phyloP scores from a whole-genome alignment of 768 basidiomycete species.

The Termitomyces sp. region DNA sequence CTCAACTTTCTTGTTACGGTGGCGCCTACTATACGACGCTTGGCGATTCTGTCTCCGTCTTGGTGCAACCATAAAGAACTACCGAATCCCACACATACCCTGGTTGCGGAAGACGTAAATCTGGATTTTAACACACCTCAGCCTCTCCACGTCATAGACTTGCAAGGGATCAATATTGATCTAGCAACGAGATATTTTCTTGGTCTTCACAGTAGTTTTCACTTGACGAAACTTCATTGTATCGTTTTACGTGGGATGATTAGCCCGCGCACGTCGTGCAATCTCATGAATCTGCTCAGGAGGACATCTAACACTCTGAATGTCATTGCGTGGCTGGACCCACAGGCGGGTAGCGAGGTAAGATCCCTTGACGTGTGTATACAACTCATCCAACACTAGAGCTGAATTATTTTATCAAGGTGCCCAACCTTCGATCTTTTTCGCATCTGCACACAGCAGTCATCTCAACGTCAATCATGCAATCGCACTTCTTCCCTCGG shows the following conservation, averaged over 20 bases:
- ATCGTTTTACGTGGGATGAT: not conserved
- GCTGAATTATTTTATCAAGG: too few species aligned
- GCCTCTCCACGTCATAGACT: not conserved
- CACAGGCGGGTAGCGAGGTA: too few species aligned
- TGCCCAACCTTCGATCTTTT: too few species aligned
- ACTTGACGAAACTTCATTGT: not conserved
- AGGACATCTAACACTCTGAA: too few species aligned
- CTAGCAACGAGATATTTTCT: not conserved
- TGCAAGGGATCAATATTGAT: not conserved
- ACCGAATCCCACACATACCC: not conserved
- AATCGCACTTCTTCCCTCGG: too few species aligned
- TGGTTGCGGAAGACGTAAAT: not conserved
- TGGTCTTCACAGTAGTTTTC: not conserved
- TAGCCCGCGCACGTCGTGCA: too few species aligned
- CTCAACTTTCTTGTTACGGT: not conserved
- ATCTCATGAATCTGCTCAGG: too few species aligned
- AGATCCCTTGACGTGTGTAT: too few species aligned
- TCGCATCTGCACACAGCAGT: too few species aligned
- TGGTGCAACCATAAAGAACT: not conserved
- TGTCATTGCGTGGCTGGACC: too few species aligned
- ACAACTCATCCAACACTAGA: too few species aligned
- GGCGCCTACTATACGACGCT: not conserved
- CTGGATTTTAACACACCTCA: not conserved
- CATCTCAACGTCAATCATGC: too few species aligned
- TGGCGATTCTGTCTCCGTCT: not conserved